A percentile compares a stretch with the other conserved stretches of the same genome.
Evolutionary conservation across 495 filamentous ascomycete genomes (phyloP).

Genomic region (Daldinia decipiens): DNA sequence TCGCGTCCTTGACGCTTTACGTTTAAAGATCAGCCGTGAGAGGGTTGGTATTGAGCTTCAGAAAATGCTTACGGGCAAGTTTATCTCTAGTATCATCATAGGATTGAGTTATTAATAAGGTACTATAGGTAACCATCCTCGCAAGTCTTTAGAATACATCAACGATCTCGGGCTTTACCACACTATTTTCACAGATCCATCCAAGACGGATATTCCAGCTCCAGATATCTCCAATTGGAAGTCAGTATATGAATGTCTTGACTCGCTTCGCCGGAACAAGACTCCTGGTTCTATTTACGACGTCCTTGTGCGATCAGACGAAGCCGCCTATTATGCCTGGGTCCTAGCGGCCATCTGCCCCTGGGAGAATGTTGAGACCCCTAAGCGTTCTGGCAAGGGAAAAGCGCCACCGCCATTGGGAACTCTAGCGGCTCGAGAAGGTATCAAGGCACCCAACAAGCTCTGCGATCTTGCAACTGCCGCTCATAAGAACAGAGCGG

Average conservation of each 20-base stretch:
- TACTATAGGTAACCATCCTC: conserved; percentile 71
- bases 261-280: conserved; percentile 57
- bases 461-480: conserved; percentile 70
- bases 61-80: conserved; percentile 85
- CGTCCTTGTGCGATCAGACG: conserved; percentile 65
- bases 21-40: conserved; percentile 90
- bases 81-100: neutral
- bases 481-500: conserved; percentile 65
- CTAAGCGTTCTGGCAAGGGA: conserved; percentile 53
- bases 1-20: conserved; percentile 78
- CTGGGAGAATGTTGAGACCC: conserved; percentile 69
- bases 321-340: conserved; percentile 78
- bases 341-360: conserved; percentile 77
- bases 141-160: conserved; percentile 73
- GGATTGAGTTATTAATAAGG: conserved; percentile 16
- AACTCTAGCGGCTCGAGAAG: conserved; percentile 73
- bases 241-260: conserved; percentile 62
- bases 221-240: conserved; percentile 58
- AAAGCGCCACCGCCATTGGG: conserved; percentile 58
- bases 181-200: conserved; percentile 80
- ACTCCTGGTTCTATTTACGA: conserved; percentile 61
- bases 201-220: conserved; percentile 47
- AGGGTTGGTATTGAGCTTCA: conserved; percentile 83
- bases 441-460: conserved; percentile 82
- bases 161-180: conserved; percentile 78